Conservation (phyloP, 1,284 basidiomycete genomes). For the Austroboletus niveus region DNA sequence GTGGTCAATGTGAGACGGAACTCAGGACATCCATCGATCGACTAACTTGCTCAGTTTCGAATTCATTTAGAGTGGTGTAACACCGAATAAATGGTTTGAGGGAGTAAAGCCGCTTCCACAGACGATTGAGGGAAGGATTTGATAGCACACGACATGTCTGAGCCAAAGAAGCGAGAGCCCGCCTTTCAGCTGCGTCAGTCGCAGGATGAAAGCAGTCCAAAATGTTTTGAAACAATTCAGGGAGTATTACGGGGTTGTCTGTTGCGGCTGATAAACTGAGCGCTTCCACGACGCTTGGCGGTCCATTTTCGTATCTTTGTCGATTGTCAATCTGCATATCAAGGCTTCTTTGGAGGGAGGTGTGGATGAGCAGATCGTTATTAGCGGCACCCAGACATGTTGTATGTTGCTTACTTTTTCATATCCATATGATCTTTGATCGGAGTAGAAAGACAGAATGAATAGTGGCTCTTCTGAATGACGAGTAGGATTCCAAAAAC, state of each 20-base stretch:
- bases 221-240: slow-evolving; percentile 13
- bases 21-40: neutral
- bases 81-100: slow-evolving; percentile 18
- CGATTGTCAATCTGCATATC: neutral
- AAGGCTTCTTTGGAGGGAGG: neutral
- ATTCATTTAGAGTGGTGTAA: neutral
- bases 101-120: slow-evolving; percentile 13
- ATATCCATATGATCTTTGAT: neutral
- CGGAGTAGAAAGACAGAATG: neutral
- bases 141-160: slow-evolving; percentile 8
- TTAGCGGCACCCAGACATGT: neutral
- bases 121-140: slow-evolving; percentile 9
- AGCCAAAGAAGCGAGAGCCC: slow-evolving; percentile 2
- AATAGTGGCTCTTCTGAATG: no score
- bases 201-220: slow-evolving; percentile 8
- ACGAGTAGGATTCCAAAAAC: no score
- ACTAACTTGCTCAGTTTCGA: neutral
- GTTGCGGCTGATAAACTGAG: neutral
- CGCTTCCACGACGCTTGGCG: neutral
- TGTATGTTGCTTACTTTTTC: neutral
- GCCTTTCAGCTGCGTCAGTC: neutral
- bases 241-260: slow-evolving; percentile 1
- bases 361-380: neutral
- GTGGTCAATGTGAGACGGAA: neutral
- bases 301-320: neutral